phyloP scores from a whole-genome alignment of 2,329 filamentous ascomycete species.

The Cladophialophora psammophila region DNA sequence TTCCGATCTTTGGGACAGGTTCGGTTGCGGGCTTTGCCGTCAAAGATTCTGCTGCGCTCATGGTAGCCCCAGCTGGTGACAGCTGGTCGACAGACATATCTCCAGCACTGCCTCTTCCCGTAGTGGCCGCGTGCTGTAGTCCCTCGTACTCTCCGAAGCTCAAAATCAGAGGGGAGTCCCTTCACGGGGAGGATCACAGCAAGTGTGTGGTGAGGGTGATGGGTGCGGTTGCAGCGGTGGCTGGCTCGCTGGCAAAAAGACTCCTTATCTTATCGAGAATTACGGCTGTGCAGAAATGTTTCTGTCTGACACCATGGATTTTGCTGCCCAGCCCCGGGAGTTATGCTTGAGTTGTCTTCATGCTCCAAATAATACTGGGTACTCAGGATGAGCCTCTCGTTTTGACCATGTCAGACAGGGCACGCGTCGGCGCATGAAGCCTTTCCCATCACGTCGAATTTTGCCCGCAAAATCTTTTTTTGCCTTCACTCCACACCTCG shows the following conservation, averaged over 20 bases:
- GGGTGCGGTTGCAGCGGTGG: not conserved
- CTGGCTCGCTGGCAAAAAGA: not conserved
- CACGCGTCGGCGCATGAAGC: not conserved
- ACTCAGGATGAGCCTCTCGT: not conserved
- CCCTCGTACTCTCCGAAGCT: not conserved
- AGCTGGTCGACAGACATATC: constrained; percentile 18
- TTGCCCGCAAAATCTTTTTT: constrained; percentile 7
- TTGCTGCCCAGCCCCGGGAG: not conserved
- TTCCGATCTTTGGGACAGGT: constrained; percentile 21
- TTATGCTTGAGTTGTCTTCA: no score
- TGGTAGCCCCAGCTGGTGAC: constrained; percentile 8
- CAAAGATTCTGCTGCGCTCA: not conserved
- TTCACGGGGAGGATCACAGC: not conserved
- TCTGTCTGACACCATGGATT: not conserved
- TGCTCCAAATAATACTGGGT: no score
- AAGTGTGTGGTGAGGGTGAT: not conserved
- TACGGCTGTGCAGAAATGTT: not conserved
- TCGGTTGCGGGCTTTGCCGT: constrained; percentile 1
- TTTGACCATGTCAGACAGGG: not conserved
- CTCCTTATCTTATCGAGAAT: constrained; percentile 3
- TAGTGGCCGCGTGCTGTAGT: not conserved
- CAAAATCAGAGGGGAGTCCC: not conserved
- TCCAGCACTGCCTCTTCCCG: not conserved
- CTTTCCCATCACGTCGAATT: not conserved
- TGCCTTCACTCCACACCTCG: not conserved